Percentiles rank a stretch among this genome's conserved stretches.
These are phyloP conservation scores for Smallanthus sonchifolius DNA, from an alignment of 129 eudicot genomes.

Conservation along the genomic window DNA sequence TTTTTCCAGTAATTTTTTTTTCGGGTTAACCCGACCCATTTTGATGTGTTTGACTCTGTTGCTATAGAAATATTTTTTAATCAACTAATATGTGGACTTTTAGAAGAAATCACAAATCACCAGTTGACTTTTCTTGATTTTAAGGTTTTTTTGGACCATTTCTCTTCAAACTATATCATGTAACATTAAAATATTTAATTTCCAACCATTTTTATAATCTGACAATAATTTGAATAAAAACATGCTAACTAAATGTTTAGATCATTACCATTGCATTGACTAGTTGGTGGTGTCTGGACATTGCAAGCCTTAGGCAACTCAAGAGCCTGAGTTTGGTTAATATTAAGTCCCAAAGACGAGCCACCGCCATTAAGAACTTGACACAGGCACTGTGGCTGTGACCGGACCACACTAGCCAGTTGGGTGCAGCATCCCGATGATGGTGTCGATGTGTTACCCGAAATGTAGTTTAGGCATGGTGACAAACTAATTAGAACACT, in stretches of 20 bases:
- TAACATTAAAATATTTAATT: background rate
- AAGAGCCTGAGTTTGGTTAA: slow-evolving; percentile 58
- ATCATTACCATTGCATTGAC: slow-evolving; percentile 53
- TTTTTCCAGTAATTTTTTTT: background rate
- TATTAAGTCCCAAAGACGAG: slow-evolving; percentile 36
- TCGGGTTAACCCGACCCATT: background rate
- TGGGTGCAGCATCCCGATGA: slow-evolving; percentile 40
- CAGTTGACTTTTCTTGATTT: background rate
- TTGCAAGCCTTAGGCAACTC: slow-evolving; percentile 56
- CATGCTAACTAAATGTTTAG: background rate
- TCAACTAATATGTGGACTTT: background rate
- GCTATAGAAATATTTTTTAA: background rate
- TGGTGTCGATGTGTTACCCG: slow-evolving; percentile 39
- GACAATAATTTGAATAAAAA: background rate
- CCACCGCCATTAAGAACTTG: slow-evolving; percentile 42
- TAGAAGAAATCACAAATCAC: background rate
- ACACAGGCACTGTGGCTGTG: slow-evolving; percentile 66
- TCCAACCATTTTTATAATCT: background rate
- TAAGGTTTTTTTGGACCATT: background rate
- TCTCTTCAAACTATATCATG: background rate
- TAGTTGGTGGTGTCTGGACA: slow-evolving; percentile 58
- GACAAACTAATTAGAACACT: slow-evolving; percentile 37
- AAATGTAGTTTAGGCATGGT: slow-evolving; percentile 39
- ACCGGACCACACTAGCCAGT: slow-evolving; percentile 34
- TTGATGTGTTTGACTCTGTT: background rate